These are phyloP conservation scores for Scutellaria galericulata DNA, from an alignment of 257 asterid species.

Conservation along the genomic window DNA sequence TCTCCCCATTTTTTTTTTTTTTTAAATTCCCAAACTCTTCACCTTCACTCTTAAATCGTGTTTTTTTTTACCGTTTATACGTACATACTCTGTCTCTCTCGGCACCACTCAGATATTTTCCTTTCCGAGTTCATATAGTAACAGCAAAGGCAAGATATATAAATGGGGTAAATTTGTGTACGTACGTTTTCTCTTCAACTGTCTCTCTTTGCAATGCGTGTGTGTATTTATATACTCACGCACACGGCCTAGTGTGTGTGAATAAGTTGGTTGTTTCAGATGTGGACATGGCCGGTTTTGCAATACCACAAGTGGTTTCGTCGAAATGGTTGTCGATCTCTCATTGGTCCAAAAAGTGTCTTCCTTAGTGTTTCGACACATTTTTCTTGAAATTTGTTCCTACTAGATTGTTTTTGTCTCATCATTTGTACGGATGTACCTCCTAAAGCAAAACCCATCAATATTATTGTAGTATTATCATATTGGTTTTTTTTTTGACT, in stretches of 20 bases:
- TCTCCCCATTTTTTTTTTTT: conserved; percentile 59
- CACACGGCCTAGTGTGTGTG: no score
- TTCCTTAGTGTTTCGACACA: no score
- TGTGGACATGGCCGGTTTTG: conserved; percentile 34
- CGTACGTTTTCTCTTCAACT: neutral
- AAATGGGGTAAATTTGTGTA: conserved; percentile 30
- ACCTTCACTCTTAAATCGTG: no score
- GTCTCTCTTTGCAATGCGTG: neutral
- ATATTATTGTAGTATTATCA: no score
- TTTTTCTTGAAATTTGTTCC: no score
- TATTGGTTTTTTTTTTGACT: no score
- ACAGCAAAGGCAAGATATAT: neutral
- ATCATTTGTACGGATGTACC: no score
- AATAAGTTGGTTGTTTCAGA: conserved; percentile 18
- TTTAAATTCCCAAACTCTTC: no score
- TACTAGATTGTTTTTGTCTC: no score
- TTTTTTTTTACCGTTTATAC: conserved; percentile 30
- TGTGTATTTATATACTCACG: no score
- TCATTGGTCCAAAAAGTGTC: conserved; percentile 62
- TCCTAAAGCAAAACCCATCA: no score
- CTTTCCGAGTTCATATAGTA: conserved; percentile 28
- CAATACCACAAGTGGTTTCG: conserved; percentile 55
- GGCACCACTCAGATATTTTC: conserved; percentile 41
- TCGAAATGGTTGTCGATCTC: conserved; percentile 55
- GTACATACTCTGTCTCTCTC: conserved; percentile 39